phyloP scores from a whole-genome alignment of 2,329 filamentous ascomycete species.

The Venturia effusa region DNA sequence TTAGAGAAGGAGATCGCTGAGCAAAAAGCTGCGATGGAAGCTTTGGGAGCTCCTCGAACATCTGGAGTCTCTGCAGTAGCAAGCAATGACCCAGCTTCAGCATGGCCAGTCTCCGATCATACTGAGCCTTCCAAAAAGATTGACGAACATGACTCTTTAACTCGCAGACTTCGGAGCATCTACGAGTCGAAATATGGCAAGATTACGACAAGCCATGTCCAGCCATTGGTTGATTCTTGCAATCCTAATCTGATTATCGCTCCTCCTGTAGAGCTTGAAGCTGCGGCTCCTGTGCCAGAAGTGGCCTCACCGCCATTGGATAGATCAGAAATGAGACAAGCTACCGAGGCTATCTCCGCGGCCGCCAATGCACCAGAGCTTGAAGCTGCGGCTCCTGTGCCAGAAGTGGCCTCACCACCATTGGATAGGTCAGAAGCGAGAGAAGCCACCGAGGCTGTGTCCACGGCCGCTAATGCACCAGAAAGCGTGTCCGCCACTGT shows the following conservation, averaged over 20 bases:
- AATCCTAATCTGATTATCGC: background rate
- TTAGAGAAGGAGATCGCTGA: background rate
- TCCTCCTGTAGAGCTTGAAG: background rate
- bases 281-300: background rate
- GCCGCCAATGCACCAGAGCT: background rate
- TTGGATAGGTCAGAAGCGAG: background rate
- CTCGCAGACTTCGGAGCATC: conserved; percentile 6
- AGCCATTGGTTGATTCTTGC: background rate
- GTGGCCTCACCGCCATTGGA: background rate
- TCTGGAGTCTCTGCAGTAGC: background rate
- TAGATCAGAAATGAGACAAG: background rate
- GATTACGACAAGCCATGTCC: conserved; percentile 7
- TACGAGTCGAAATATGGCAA: conserved; percentile 11
- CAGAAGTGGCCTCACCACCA: background rate
- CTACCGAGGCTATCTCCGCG: background rate
- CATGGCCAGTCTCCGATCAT: background rate
- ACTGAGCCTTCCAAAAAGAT: background rate
- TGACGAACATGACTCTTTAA: conserved; percentile 1
- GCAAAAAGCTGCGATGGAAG: background rate
- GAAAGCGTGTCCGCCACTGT: too few species aligned
- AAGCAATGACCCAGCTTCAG: background rate
- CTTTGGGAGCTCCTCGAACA: background rate
- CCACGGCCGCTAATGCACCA: background rate
- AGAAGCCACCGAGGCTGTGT: background rate
- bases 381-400: background rate